Percentiles rank a stretch among this genome's conserved stretches.
These are phyloP conservation scores for Citrus sinensis DNA, from an alignment of 345 rosid genomes.

Conservation along the genomic window DVS_A1.0 CM039168.1:25351501-25352000, in stretches of 20 bases:
- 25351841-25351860: fast-evolving
- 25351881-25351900: background rate
- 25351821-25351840: too few relatives aligned
- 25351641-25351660: background rate
- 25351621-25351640: background rate
- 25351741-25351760: too few relatives aligned
- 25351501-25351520: too few relatives aligned
- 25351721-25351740: background rate
- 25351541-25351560: background rate
- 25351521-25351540: background rate
- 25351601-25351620: too few relatives aligned
- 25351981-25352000: background rate
- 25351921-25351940: background rate
- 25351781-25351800: too few relatives aligned
- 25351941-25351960: background rate
- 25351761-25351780: too few relatives aligned
- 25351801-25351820: background rate
- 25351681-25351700: background rate
- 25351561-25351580: background rate
- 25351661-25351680: background rate
- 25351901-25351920: background rate
- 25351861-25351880: too few relatives aligned
- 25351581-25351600: background rate
- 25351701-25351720: background rate
- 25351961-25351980: background rate